Conservation (phyloP, 192 early-diverging fungal genomes). For the Umbelopsis vinacea region DNA sequence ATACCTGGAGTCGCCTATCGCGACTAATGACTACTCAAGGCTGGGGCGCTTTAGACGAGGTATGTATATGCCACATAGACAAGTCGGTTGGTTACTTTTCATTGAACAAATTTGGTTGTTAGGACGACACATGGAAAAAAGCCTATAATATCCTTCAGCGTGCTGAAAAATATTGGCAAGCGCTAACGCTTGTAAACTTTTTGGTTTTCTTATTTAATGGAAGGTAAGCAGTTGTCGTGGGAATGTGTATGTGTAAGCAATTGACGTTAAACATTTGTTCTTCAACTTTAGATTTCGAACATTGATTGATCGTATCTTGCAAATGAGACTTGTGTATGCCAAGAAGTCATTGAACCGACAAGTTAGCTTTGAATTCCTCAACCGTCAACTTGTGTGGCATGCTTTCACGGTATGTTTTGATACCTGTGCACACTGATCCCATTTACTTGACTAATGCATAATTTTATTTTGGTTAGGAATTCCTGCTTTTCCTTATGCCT, state of each 20-base stretch:
- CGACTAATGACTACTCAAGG: conserved; percentile 63
- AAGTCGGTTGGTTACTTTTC: not conserved
- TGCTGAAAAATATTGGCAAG: conserved; percentile 63
- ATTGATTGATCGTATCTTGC: conserved; percentile 75
- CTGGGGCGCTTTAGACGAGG: conserved; percentile 73
- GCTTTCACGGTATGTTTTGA: conserved; percentile 75
- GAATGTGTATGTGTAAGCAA: too few relatives aligned
- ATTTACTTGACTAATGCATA: not conserved
- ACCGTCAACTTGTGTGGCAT: conserved; percentile 93
- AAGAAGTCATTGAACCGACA: conserved; percentile 73
- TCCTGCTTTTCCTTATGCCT: conserved; percentile 84
- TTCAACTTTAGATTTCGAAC: conserved; percentile 66
- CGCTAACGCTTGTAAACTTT: conserved; percentile 78
- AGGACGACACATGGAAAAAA: conserved; percentile 53
- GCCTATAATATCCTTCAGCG: conserved; percentile 61
- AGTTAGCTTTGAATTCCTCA: conserved; percentile 92
- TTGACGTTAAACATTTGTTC: conserved; percentile 13
- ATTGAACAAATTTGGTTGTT: not conserved
- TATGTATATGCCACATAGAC: conserved; percentile 23
- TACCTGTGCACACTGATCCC: too few relatives aligned
- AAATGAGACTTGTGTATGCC: conserved; percentile 83
- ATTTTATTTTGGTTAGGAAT: conserved; percentile 64
- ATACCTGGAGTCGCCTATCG: conserved; percentile 67
- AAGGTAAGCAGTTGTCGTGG: conserved; percentile 57
- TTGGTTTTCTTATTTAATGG: conserved; percentile 83